These are phyloP conservation scores for Stagonosporopsis tanaceti DNA, from an alignment of 2,329 filamentous ascomycete genomes.

Conservation along the genomic window DNA sequence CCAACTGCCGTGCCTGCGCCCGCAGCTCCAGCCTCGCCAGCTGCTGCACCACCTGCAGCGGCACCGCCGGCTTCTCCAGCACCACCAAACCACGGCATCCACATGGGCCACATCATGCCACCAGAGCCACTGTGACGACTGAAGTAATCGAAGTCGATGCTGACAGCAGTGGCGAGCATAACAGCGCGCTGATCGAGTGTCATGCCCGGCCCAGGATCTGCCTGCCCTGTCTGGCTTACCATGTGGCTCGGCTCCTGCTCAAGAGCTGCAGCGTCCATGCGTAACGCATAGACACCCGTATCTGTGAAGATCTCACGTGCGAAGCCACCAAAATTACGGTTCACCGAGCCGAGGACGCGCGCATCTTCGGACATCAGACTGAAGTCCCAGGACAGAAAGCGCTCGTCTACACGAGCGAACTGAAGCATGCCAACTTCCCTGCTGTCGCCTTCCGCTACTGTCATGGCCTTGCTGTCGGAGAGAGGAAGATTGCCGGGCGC, in stretches of 20 bases:
- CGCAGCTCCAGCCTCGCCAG: slow-evolving; percentile 47
- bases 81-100: slow-evolving; percentile 59
- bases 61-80: slow-evolving; percentile 45
- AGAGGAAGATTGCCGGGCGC: slow-evolving; percentile 56
- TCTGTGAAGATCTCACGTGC: slow-evolving; percentile 71
- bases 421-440: slow-evolving; percentile 61
- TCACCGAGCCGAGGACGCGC: slow-evolving; percentile 66
- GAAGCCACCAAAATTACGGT: slow-evolving; percentile 69
- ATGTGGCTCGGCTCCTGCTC: slow-evolving; percentile 49
- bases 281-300: slow-evolving; percentile 69
- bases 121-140: slow-evolving; percentile 64
- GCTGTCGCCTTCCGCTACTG: slow-evolving; percentile 49
- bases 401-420: slow-evolving; percentile 70
- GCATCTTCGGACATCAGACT: slow-evolving; percentile 61
- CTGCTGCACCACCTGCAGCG: slow-evolving; percentile 52
- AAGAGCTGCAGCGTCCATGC: slow-evolving; percentile 67
- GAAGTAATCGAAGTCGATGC: slow-evolving; percentile 73
- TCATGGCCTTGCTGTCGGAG: slow-evolving; percentile 58
- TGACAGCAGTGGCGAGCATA: slow-evolving; percentile 72
- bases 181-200: slow-evolving; percentile 71
- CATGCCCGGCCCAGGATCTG: slow-evolving; percentile 58
- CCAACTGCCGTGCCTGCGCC: slow-evolving; percentile 46
- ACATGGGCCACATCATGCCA: slow-evolving; percentile 56
- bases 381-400: slow-evolving; percentile 72
- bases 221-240: slow-evolving; percentile 49